Evolutionary conservation across 164 flowering plant genomes (phyloP).

Genomic region (Stephania yunnanensis): DNA sequence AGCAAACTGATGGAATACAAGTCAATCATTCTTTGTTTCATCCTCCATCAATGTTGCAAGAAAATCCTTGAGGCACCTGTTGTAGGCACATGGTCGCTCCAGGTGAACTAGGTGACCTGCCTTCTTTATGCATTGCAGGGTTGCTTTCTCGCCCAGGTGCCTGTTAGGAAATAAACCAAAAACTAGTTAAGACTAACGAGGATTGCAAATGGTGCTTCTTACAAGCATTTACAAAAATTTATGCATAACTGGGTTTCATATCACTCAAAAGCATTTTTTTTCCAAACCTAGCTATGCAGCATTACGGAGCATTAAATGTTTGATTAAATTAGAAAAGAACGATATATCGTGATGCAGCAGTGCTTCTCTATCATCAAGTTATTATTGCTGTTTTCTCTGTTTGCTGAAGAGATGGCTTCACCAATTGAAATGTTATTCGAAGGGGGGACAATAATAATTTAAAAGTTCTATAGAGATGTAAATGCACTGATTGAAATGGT

Average conservation of each 20-base stretch:
- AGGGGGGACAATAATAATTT: too few relatives aligned
- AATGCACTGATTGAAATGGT: not conserved
- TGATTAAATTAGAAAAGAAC: too few relatives aligned
- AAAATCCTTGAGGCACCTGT: slow-evolving; percentile 60
- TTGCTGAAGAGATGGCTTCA: not conserved
- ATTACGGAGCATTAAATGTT: too few relatives aligned
- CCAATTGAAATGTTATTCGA: not conserved
- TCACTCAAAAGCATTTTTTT: not conserved
- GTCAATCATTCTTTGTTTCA: slow-evolving; percentile 7
- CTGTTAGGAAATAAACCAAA: slow-evolving; percentile 29
- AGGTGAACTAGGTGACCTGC: slow-evolving; percentile 93
- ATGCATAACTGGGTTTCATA: not conserved
- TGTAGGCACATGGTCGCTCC: slow-evolving; percentile 86
- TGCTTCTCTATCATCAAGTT: not conserved
- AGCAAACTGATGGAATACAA: not conserved
- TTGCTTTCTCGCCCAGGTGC: slow-evolving; percentile 69
- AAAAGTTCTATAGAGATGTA: too few relatives aligned
- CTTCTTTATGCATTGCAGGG: slow-evolving; percentile 55
- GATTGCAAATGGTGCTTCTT: not conserved
- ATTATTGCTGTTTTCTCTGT: not conserved
- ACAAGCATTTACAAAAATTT: not conserved
- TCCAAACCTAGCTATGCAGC: not conserved
- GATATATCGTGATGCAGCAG: too few relatives aligned
- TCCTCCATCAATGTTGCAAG: slow-evolving; percentile 46
- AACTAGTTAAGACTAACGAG: not conserved